Evolutionary conservation across 306 rosid genomes (phyloP), one percentile per base, ranked within the genome.

Genomic region (Aeschynomene evenia): DNA sequence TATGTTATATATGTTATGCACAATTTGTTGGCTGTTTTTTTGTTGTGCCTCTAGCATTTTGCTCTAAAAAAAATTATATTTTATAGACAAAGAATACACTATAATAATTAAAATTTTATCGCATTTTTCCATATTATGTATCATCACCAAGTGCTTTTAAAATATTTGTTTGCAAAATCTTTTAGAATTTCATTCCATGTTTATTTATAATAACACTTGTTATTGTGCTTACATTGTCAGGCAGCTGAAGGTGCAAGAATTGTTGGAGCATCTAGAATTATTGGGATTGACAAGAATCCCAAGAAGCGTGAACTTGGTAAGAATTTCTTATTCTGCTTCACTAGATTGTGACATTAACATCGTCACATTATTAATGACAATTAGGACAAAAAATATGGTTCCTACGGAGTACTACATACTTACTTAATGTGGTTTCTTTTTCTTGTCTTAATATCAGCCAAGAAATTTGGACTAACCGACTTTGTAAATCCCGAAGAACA

Each of bases 241-340:
- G 85, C 81, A 71, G 85, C 81, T 19, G 76, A 83, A 58, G 87
- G 87, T 14, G 87, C 84, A 56, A 72, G 82, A 63, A 68, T 83
- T 49, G 43, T 80, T 14, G 84, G 77, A 72, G 84, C 73, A 3
- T 46, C 78, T 0, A 73, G 77, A 78, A 79, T 80, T 29, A 79
- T 83, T 57, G 87, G 87, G 36, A 21, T 83, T 56, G 87, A 83
- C 21, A 16, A 33, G 39, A 83, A 79, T 15, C 40, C 84, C 0
- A 42, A 54, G 3, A 59, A 53, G 29, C 63, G 10, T 40, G 74
- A 83, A 42, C 65, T 58, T 68, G 87, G 87, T 83, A 70, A 26
- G 14, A 23, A n/a, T 48, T 14, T 24, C 7, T 14, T 7, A 18
- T 36, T 19, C 15, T 63, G 9, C 19, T 46, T 36, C 9, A 15